Evolutionary conservation across 202 grass and related monocot species (phyloP), one percentile per base, ranked within the genome.

Genomic region (Bolboschoenoplectus hybrid): DNA sequence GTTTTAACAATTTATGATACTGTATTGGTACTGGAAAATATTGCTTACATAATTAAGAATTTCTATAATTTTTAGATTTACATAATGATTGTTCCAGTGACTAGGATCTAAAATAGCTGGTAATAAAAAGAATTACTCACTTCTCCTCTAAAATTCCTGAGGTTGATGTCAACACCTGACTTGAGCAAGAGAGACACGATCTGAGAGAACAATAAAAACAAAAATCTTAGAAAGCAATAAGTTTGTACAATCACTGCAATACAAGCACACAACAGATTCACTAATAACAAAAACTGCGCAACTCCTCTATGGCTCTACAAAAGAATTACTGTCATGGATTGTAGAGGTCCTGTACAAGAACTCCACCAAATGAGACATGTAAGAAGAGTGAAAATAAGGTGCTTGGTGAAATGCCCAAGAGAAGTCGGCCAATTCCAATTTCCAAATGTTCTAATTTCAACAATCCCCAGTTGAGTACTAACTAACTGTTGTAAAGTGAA

Each of bases 111-210:
- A 58, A 74, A 32, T 14, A 53, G 9, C 13, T 83, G 16, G 81
- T 65, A 35, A 5, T 49, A 32, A 38, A 6, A 71, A 40, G 44
- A 57, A 13, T 70, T 26, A 49, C 69, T 87, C 85, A 95, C 96
- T 93, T 98, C 93, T 0, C 96, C 93, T 75, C 91, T 88, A 53
- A 94, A 94, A 65, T 98, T 98, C 87, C 93, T 88, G 26, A 95
- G 91, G 74, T 95, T 98, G 76, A 98, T 94, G 62, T 95, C 96
- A 9, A 95, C 91, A 2, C 96, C 96, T 12, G 90, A 95, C 82
- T 98, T 90, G 63, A 98, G 88, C 89, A 98, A 91, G 3, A 98
- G 86, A 70, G 96, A 92, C 16, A 98, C 93, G 85, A 98, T 98
- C 96, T 98, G 85, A 74, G 16, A 34, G n/a, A 76, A 53, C 9